Base-by-base conservation (phyloP, 2,329 filamentous ascomycete species). In the Ceratocystis huliohia region DNA sequence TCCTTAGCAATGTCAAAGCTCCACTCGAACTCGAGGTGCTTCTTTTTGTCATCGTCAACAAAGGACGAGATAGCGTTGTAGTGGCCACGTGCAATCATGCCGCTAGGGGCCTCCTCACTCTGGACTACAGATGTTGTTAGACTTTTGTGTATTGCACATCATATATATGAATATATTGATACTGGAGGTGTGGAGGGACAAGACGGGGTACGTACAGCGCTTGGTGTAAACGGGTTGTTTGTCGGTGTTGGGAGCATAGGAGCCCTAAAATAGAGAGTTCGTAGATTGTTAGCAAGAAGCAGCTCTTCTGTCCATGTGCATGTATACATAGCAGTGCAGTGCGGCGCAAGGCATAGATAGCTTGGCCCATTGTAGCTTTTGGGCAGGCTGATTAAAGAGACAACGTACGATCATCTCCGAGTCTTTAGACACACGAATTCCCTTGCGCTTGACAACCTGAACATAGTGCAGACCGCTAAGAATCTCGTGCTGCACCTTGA, bases 401-500 rank as follows among this genome's bases (percentile, higher is more conserved):
- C 28, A 41, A 81, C 87, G 74, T 77, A 94, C 91, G 83, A 99
- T 88, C 94, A 99, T 99, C 80, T 97, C 93, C 72, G 95, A 89
- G 73, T 94, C 88, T 84, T 96, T 99, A 80, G 88, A 89, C 69
- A 93, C 85, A 68, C 84, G 85, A 75, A 97, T 82, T 65, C 89
- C 89, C 81, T 91, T 91, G 72, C 92, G 83, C 83, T 94, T 96
- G 69, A 96, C 89, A 50, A 91, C 84, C 79, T 99, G 94, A 67
- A 99, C 84, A 76, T 97, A 99, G 80, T 96, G 95, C 74, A 99
- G 79, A 59, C 94, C 94, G 72, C 89, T 94, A 66, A 97, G 84
- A 71, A 99, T 93, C 78, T 97, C 89, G 76, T 96, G 91, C 81
- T 99, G 91, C 59, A 99, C 94, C 79, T 92, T 88, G 83, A 97